phyloP scores from a whole-genome alignment of 495 filamentous ascomycete genomes.

The Daldinia concentrica region DNA sequence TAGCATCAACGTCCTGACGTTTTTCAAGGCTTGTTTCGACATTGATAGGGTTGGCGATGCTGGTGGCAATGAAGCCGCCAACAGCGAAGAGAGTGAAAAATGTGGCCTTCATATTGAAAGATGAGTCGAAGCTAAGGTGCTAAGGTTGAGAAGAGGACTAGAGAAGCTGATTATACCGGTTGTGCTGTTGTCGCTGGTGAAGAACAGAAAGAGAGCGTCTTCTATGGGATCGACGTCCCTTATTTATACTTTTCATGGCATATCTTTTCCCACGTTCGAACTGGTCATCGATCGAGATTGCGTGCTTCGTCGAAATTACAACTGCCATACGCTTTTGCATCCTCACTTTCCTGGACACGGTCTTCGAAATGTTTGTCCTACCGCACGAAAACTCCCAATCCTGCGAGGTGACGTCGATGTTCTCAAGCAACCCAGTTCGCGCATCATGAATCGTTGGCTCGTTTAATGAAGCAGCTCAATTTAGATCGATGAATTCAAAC shows the following conservation, averaged over 20 bases:
- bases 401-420: constrained; percentile 24
- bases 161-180: constrained; percentile 18
- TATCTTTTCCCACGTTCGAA: neutral
- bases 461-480: constrained; percentile 23
- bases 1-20: constrained; percentile 46
- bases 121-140: neutral
- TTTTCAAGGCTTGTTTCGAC: constrained; percentile 42
- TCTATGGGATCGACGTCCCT: constrained; percentile 2
- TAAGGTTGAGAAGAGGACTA: neutral
- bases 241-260: constrained; percentile 40
- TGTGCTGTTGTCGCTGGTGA: constrained; percentile 26
- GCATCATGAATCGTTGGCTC: neutral
- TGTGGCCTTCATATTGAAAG: constrained; percentile 52
- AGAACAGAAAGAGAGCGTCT: constrained; percentile 9
- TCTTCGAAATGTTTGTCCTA: constrained; percentile 2
- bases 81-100: constrained; percentile 49
- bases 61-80: constrained; percentile 46
- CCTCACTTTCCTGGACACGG: neutral
- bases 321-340: neutral
- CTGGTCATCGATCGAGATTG: constrained; percentile 6
- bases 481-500: constrained; percentile 17
- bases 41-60: constrained; percentile 48
- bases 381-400: neutral
- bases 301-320: constrained; percentile 17
- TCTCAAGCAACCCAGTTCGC: neutral